Conservation (phyloP, 2,329 filamentous ascomycete genomes). For the Ophiostoma himal-ulmi region DNA sequence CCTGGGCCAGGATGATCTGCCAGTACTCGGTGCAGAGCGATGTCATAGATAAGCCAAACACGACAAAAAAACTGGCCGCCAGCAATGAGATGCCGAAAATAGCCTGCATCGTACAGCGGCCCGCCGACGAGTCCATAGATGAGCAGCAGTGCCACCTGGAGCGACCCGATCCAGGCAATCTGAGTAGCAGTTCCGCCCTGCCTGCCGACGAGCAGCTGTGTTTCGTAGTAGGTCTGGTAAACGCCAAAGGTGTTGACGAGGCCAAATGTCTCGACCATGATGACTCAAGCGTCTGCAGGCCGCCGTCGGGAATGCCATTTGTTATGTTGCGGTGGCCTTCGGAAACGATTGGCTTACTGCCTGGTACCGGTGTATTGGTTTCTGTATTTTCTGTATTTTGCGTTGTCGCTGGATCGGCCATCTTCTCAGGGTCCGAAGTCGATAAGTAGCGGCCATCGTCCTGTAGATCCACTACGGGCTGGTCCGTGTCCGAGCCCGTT, state of each 20-base stretch:
- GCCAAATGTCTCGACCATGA: conserved; percentile 22
- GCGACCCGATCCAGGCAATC: conserved; percentile 44
- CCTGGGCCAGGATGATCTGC: conserved; percentile 31
- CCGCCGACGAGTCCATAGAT: conserved; percentile 40
- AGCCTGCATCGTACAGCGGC: conserved; percentile 44
- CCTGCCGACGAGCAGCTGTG: conserved; percentile 14
- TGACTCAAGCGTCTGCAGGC: conserved; percentile 18
- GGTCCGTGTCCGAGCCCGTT: conserved; percentile 6
- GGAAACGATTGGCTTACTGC: background rate
- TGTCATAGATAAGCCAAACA: conserved; percentile 53
- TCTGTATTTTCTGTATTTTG: background rate
- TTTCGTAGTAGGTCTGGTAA: conserved; percentile 20
- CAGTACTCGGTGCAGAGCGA: conserved; percentile 37
- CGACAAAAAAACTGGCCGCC: conserved; percentile 39
- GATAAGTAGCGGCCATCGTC: background rate
- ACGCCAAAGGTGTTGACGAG: conserved; percentile 19
- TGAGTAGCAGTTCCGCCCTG: conserved; percentile 18
- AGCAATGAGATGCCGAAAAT: conserved; percentile 37
- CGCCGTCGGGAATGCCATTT: conserved; percentile 35
- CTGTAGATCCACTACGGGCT: background rate
- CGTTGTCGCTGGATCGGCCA: background rate
- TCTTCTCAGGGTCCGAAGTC: background rate
- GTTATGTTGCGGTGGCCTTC: conserved; percentile 37
- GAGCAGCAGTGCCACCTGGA: conserved; percentile 43
- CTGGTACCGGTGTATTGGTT: background rate